A percentile compares a stretch with the other conserved stretches of the same genome.
phyloP scores from a whole-genome alignment of 228 moss, liverwort and hornwort species.

The Sphagnum magellanicum region DNA sequence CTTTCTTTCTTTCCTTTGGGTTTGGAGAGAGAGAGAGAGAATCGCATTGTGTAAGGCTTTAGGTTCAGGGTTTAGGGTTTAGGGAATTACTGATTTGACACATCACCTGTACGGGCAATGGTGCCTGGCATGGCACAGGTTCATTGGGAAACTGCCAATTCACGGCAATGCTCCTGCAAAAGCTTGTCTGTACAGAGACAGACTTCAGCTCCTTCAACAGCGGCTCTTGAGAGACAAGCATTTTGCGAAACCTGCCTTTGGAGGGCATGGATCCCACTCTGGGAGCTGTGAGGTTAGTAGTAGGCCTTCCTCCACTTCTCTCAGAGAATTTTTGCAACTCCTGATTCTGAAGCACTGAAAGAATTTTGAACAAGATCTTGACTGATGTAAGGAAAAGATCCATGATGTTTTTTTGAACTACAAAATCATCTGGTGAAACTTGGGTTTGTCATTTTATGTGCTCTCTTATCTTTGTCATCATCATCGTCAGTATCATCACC shows the following conservation, averaged over 20 bases:
- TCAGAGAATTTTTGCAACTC: background rate
- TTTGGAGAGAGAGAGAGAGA: background rate
- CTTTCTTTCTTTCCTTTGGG: background rate
- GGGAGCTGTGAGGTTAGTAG: constrained; percentile 62
- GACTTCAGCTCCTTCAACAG: constrained; percentile 78
- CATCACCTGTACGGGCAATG: no score
- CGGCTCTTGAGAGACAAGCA: constrained; percentile 78
- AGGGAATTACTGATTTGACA: no score
- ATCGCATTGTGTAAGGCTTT: background rate
- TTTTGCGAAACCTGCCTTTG: constrained; percentile 81
- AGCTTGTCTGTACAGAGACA: constrained; percentile 78
- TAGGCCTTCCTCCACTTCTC: background rate
- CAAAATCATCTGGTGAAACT: background rate
- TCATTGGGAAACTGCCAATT: constrained; percentile 30
- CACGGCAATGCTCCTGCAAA: constrained; percentile 82
- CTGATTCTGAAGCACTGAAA: background rate
- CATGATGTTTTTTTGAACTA: background rate
- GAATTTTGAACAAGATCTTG: background rate
- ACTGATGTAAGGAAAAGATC: background rate
- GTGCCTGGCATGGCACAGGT: constrained; percentile 14
- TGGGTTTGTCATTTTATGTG: no score
- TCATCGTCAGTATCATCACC: background rate
- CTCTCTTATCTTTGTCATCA: no score
- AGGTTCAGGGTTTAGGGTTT: no score
- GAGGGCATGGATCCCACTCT: constrained; percentile 43